Evolutionary conservation across 768 basidiomycete genomes (phyloP), one percentile per base, ranked within the genome.

Genomic region (Podaxis sp.): DNA sequence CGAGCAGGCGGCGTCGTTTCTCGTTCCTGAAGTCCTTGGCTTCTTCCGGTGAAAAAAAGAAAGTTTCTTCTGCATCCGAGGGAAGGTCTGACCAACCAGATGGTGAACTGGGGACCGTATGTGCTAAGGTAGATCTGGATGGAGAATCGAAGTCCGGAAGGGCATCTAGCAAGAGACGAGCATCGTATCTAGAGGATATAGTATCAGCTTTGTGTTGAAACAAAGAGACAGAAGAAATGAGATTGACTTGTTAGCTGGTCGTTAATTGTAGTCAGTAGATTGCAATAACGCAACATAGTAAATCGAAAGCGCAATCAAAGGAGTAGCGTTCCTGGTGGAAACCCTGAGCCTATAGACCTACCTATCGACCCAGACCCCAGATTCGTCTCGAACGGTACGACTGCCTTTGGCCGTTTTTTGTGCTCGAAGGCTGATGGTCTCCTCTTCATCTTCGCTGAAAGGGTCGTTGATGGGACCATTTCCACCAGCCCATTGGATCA

Each of bases 61-160:
- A 96, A 0, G 84, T 89, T 66, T 96, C 93, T 75, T 95, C 94
- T 4, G 85, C 71, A 68, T 95, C 93, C 0, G 93, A 94, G 4
- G 93, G 88, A 2, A 95, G 81, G 71, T 93, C 89, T 0, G 88
- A 89, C 93, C 93, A 95, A 7, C 90, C 91, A 28, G 66, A 66
- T 3, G 57, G 55, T 2, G 80, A 75, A 2, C 85, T 83, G 0
- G 87, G 85, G 24, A 71, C 73, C 0, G 80, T 71, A 20, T 51
- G 51, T 13, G 62, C 8, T 36, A 50, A n/a, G 24, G 60, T 8
- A 56, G 40, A 36, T 48, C 50, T 6, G 46, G 36, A 55, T 37
- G 20, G 65, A 22, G 36, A 24, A 17, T 41, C 10, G 7, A 54
- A 17, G 7, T 40, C n/a, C 1, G 80, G 73, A 0, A 86, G 70